These are phyloP conservation scores for Inga oerstediana DNA, from an alignment of 306 rosid genomes.

Conservation along the genomic window DNA sequence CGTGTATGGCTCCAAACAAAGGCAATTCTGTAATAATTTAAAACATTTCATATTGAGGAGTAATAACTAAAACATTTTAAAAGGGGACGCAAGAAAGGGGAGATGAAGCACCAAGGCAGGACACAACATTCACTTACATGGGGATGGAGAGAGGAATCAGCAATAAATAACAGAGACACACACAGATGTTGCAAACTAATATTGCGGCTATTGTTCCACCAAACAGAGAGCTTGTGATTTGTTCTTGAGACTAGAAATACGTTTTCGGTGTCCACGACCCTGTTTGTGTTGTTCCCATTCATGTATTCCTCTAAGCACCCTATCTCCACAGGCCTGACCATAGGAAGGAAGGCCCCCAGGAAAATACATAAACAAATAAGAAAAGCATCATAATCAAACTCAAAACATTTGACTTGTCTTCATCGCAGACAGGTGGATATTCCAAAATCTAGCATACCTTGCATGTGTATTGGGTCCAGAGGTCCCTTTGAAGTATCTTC, in stretches of 20 bases:
- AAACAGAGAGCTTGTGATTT: constrained; percentile 41
- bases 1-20: background rate
- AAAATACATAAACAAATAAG: background rate
- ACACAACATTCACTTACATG: constrained; percentile 27
- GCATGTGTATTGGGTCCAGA: constrained; percentile 89
- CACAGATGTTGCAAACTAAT: background rate
- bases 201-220: constrained; percentile 33
- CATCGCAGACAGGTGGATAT: background rate
- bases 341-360: constrained; percentile 9
- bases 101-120: background rate
- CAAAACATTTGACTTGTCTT: background rate
- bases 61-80: background rate
- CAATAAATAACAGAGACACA: background rate
- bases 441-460: constrained; percentile 54
- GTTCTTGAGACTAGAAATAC: constrained; percentile 61
- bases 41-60: background rate
- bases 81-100: background rate
- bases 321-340: constrained; percentile 81
- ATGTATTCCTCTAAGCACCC: constrained; percentile 63
- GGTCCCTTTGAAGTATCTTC: constrained; percentile 62
- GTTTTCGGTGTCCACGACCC: constrained; percentile 84
- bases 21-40: background rate
- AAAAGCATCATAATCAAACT: background rate
- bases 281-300: constrained; percentile 91
- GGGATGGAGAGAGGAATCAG: background rate